phyloP scores from a whole-genome alignment of 1,284 basidiomycete genomes.

The Sutorius eximius region DNA sequence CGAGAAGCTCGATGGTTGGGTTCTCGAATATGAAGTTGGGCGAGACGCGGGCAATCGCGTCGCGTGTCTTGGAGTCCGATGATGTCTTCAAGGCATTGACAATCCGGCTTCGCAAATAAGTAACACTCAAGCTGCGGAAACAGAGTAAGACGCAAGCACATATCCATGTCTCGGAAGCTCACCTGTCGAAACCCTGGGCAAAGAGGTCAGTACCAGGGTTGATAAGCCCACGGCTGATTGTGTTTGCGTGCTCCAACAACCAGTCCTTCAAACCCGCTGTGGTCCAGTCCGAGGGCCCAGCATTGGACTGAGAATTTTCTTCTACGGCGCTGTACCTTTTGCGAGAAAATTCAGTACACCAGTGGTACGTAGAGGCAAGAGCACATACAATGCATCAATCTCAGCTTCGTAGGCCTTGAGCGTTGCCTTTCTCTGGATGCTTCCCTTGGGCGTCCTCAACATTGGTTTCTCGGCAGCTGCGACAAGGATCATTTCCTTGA shows the following conservation, averaged over 20 bases:
- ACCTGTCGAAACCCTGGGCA: slow-evolving; percentile 18
- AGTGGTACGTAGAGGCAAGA: neutral
- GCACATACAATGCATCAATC: slow-evolving; percentile 23
- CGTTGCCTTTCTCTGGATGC: slow-evolving; percentile 17
- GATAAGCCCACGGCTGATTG: neutral
- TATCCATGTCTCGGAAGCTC: neutral
- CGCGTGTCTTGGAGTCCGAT: neutral
- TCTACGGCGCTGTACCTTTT: slow-evolving; percentile 3
- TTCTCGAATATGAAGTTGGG: slow-evolving; percentile 11
- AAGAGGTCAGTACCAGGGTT: slow-evolving; percentile 7
- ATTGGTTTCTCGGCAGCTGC: slow-evolving; percentile 19
- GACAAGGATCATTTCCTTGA: slow-evolving; percentile 28
- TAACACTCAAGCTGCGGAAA: slow-evolving; percentile 7
- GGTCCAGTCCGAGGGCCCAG: slow-evolving; percentile 3
- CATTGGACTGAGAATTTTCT: neutral
- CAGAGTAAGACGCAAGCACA: neutral
- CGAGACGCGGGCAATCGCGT: neutral
- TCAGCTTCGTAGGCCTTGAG: slow-evolving; percentile 20
- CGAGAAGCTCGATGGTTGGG: slow-evolving; percentile 9
- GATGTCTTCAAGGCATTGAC: slow-evolving; percentile 4
- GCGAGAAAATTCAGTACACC: neutral
- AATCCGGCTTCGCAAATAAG: slow-evolving; percentile 1
- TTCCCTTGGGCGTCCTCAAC: slow-evolving; percentile 21
- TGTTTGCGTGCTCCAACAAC: slow-evolving; percentile 1
- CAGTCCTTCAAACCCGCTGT: neutral